Base-by-base conservation (phyloP, 2,329 filamentous ascomycete genomes). In the Xylaria sp. region DNA sequence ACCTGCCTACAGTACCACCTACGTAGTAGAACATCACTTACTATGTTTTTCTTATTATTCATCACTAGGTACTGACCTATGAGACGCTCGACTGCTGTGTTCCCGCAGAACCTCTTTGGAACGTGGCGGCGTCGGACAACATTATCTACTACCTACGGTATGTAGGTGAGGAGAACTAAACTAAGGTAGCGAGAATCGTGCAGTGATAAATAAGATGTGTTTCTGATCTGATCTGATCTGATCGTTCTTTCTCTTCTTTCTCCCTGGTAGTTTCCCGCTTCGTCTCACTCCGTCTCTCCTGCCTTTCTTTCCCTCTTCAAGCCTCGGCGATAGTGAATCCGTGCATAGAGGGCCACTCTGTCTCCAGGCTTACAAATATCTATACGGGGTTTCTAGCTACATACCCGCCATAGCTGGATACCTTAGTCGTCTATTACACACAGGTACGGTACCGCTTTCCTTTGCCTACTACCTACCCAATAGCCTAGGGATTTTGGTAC, bases 341-440 rank as follows among this genome's bases (percentile, higher is more conserved):
- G 15, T 41, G 23, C 23, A 25, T 25, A 41, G 18, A 20, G 18
- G n/a, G 20, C 20, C 46, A 2, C 18, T 48, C 46, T 8, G 9
- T 34, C 23, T 44, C 9, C 10, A 48, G 32, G 58, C 65, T 67
- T 67, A 68, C 66, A 55, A 59, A 54, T 54, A 18, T 25, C 23
- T 3, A 25, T 54, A 54, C 28, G 51, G n/a, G 2, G 7, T 32
- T 34, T 18, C 28, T 34, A 3, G n/a, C 7, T 18, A 48, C 5
- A n/a, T n/a, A n/a, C n/a, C 18, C 3, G 28, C 28, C 28, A 28
- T 48, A 48, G n/a, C 7, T 48, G 1, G 5, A 9, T 48, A 48
- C 44, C 44, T 48, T 37, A 10, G 34, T 8, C 8, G 34, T 37
- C 34, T 37, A 37, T 37, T 10, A 37, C 34, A 37, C 10, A 37